phyloP scores from a whole-genome alignment of 1,284 basidiomycete genomes.

The Ganoderma resinaceum region DNA sequence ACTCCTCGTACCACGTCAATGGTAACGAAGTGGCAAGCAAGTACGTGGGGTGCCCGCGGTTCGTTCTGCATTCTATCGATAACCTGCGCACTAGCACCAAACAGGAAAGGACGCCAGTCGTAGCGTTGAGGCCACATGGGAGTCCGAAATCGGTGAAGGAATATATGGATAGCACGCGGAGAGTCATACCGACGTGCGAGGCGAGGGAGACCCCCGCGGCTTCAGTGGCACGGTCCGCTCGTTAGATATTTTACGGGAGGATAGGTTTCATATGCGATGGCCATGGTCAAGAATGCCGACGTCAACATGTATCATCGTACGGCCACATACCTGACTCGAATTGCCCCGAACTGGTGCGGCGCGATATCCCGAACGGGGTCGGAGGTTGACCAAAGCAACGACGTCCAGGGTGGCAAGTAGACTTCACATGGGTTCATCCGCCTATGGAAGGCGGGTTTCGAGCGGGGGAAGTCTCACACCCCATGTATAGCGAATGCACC shows the following conservation, averaged over 20 bases:
- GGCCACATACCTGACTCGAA: not conserved
- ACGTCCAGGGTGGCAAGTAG: not conserved
- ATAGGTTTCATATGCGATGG: not conserved
- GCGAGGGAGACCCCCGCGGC: not conserved
- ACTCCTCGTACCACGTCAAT: too few species aligned
- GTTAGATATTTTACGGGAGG: too few species aligned
- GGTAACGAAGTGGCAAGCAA: not conserved
- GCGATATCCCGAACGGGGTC: not conserved
- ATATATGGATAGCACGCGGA: too few species aligned
- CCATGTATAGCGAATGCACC: not conserved
- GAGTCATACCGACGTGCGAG: too few species aligned
- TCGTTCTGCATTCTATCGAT: not conserved
- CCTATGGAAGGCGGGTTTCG: not conserved
- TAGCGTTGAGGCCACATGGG: too few species aligned
- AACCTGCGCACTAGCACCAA: not conserved
- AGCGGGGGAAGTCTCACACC: too few species aligned
- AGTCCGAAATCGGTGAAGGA: too few species aligned
- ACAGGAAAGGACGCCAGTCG: not conserved
- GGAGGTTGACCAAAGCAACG: not conserved
- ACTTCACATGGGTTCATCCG: not conserved
- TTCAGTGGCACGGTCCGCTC: too few species aligned
- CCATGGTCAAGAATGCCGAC: not conserved
- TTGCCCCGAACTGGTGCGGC: not conserved
- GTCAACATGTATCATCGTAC: not conserved
- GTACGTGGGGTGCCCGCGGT: not conserved